phyloP scores from a whole-genome alignment of 441 rosid species.

The Capsella rubella region DNA sequence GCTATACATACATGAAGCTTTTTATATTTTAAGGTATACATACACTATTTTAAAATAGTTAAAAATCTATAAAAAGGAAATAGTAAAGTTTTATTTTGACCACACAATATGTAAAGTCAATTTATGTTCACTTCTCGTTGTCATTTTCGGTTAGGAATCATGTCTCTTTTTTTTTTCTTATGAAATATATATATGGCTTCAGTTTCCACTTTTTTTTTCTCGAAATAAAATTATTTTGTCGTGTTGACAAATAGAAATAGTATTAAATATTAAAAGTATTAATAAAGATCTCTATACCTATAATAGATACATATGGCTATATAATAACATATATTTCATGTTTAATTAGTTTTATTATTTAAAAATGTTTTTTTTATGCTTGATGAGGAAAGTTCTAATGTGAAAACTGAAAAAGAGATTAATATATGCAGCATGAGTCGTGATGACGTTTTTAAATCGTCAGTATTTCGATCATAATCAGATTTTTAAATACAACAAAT shows the following conservation, averaged over 20 bases:
- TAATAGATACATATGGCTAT: slow-evolving; percentile 2
- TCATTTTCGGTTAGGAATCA: slow-evolving; percentile 34
- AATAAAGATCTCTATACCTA: background rate
- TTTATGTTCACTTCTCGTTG: slow-evolving; percentile 40
- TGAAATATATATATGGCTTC: background rate
- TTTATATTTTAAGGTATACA: background rate
- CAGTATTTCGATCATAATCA: background rate
- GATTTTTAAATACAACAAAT: background rate
- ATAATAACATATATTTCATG: background rate
- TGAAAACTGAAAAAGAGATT: slow-evolving; percentile 19
- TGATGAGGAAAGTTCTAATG: slow-evolving; percentile 22
- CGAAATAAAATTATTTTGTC: background rate
- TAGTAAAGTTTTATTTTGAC: slow-evolving; percentile 7
- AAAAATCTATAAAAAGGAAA: background rate
- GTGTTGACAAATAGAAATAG: background rate
- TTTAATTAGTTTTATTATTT: background rate
- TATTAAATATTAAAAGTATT: slow-evolving; percentile 4
- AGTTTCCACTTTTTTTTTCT: slow-evolving; percentile 4
- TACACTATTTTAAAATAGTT: background rate
- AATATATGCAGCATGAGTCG: slow-evolving; percentile 6
- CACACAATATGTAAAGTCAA: slow-evolving; percentile 31
- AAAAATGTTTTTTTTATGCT: slow-evolving; percentile 13
- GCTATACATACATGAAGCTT: background rate
- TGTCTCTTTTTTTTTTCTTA: slow-evolving; percentile 1
- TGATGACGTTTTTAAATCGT: slow-evolving; percentile 34